Percentiles rank a stretch among this genome's conserved stretches.
Evolutionary conservation across 176 grass and related monocot genomes (phyloP).

Genomic region (Carex kokanica): DNA sequence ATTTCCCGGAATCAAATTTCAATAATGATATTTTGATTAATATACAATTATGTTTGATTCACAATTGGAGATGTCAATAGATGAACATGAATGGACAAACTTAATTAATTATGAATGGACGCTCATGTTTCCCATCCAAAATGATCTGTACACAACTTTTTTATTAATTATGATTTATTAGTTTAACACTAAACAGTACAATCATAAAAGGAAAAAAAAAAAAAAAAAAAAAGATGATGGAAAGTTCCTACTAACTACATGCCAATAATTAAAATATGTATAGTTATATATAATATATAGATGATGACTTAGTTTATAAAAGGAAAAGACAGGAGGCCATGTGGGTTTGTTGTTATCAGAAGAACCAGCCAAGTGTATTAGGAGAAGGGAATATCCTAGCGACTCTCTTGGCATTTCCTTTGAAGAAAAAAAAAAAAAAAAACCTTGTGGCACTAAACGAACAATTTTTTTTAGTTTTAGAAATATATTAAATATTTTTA

Average conservation of each 20-base stretch:
- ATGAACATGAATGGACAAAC: background rate
- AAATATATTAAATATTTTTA: no score
- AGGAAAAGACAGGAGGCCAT: slow-evolving; percentile 46
- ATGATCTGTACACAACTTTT: background rate
- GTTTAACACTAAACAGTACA: background rate
- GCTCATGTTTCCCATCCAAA: background rate
- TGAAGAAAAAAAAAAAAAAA: background rate
- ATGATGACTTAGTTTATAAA: background rate
- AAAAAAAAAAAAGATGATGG: slow-evolving; percentile 5
- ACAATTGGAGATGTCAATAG: no score
- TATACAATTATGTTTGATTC: no score
- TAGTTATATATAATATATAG: slow-evolving; percentile 24
- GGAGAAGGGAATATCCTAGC: slow-evolving; percentile 33
- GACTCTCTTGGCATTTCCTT: background rate
- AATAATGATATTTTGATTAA: no score
- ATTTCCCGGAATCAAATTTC: no score
- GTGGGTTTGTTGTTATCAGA: slow-evolving; percentile 40
- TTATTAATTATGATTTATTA: background rate
- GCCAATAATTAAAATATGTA: slow-evolving; percentile 6
- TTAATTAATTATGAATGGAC: background rate
- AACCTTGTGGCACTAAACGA: background rate
- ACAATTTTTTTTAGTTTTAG: no score
- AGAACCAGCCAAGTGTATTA: slow-evolving; percentile 35
- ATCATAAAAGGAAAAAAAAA: background rate
- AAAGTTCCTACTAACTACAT: slow-evolving; percentile 27